Evolutionary conservation across 352 stramenopile species (phyloP), one percentile per base, ranked within the genome.

Genomic region (Plasmopara viticola): DNA sequence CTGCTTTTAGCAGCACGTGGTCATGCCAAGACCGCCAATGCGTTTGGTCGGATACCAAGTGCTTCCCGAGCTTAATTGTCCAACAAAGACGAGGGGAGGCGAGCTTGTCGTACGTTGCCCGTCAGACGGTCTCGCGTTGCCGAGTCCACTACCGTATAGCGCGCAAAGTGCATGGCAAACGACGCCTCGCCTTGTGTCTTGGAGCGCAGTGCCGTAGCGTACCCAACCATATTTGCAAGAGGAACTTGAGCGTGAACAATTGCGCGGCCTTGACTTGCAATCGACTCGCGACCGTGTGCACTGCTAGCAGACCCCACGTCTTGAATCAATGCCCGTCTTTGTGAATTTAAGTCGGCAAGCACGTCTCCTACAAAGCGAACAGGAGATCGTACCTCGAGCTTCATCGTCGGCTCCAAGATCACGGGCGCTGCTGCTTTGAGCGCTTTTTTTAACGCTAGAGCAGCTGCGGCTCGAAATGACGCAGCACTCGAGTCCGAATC

Each of bases 331-430:
- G 74, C 78, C 38, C 80, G 80, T 47, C 80, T 72, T 44, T 82
- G 78, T 9, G 75, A 86, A 20, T 67, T 89, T 28, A 94, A 62
- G 44, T 94, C 83, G 5, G 76, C 76, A 8, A 94, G 67, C 28
- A 94, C 78, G 41, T 88, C 77, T 13, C 83, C 83, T 1, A 88
- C 64, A 38, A 60, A 84, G 10, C 66, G 69, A 35, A 89, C 73
- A 6, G 80, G 83, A 0, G 68, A 74, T 17, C 72, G 66, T 20
- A 91, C 74, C 15, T 87, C 70, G 18, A 94, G 70, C 60, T 78
- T 76, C 80, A 94, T 90, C 55, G 88, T 59, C 0, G 83, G 83
- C 65, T 94, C 83, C 5, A 94, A 56, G 2, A 90, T 64, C 12
- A 78, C 62, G 0, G 83, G 76, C 2, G 56, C 42, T 5, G 78